Conservation (phyloP, 108 stramenopile genomes). For the Bacterosira constricta region DNA sequence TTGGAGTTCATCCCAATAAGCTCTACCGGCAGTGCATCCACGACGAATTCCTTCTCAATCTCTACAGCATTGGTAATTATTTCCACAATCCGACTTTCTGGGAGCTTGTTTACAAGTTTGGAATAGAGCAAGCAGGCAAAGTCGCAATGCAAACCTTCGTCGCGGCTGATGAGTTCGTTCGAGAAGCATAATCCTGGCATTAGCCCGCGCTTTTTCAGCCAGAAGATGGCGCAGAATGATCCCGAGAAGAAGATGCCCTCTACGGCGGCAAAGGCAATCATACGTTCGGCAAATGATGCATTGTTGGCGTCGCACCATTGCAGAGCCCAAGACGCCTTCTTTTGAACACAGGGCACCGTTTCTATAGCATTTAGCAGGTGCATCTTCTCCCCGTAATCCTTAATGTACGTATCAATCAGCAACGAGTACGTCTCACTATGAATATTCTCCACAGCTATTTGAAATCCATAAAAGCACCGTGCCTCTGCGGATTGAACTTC, state of each 20-base stretch:
- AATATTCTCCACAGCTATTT: slow-evolving; percentile 99
- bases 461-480: slow-evolving; percentile 99
- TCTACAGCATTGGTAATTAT: slow-evolving; percentile 87
- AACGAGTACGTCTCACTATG: slow-evolving; percentile 98
- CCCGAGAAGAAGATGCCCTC: slow-evolving; percentile 99
- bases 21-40: slow-evolving; percentile 94
- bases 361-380: slow-evolving; percentile 90
- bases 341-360: slow-evolving; percentile 93
- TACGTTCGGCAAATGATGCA: slow-evolving; percentile 96
- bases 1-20: slow-evolving; percentile 97
- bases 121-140: slow-evolving; percentile 89
- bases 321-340: slow-evolving; percentile 99
- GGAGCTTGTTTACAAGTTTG: slow-evolving; percentile 76
- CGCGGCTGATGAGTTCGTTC: slow-evolving; percentile 98
- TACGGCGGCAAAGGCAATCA: slow-evolving; percentile 99
- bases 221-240: slow-evolving; percentile 99
- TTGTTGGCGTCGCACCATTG: slow-evolving; percentile 92
- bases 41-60: slow-evolving; percentile 96
- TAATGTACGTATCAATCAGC: slow-evolving; percentile 99
- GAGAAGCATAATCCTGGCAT: slow-evolving; percentile 99
- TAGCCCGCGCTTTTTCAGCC: slow-evolving; percentile 99
- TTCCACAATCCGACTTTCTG: slow-evolving; percentile 58
- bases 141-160: slow-evolving; percentile 93
- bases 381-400: slow-evolving; percentile 78
- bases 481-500: slow-evolving; percentile 97